phyloP scores from a whole-genome alignment of 2,329 filamentous ascomycete species.

The Claviceps monticola region DNA sequence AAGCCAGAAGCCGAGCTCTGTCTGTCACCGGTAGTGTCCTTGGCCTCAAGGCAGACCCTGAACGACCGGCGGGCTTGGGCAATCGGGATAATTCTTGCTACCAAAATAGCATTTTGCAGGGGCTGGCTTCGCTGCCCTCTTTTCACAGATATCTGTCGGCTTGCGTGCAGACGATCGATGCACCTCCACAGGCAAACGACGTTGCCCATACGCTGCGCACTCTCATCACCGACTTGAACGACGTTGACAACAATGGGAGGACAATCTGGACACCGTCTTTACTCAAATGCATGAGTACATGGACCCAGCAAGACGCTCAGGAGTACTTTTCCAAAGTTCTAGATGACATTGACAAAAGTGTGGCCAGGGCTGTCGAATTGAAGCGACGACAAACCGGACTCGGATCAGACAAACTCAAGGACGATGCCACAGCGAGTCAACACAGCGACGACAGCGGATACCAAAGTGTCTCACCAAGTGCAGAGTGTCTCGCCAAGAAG shows the following conservation, averaged over 20 bases:
- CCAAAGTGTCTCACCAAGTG: slow-evolving; percentile 28
- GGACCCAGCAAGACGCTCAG: slow-evolving; percentile 93
- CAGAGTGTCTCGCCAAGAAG: slow-evolving; percentile 24
- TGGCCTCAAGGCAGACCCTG: slow-evolving; percentile 24
- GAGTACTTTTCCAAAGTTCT: slow-evolving; percentile 90
- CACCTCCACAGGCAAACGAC: slow-evolving; percentile 17
- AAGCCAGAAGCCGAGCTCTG: slow-evolving; percentile 42
- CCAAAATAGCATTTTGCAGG: slow-evolving; percentile 89
- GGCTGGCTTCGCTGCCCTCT: slow-evolving; percentile 60
- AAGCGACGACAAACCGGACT: slow-evolving; percentile 21
- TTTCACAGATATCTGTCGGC: slow-evolving; percentile 52
- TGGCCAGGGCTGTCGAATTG: slow-evolving; percentile 33
- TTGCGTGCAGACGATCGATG: slow-evolving; percentile 20
- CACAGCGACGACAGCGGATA: slow-evolving; percentile 45
- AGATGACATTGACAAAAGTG: slow-evolving; percentile 70
- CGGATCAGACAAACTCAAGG: slow-evolving; percentile 23
- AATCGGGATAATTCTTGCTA: slow-evolving; percentile 96
- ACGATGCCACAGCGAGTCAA: slow-evolving; percentile 31
- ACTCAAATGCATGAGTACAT: slow-evolving; percentile 86
- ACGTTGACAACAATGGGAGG: slow-evolving; percentile 54
- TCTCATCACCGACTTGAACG: slow-evolving; percentile 57
- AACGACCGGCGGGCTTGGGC: slow-evolving; percentile 54
- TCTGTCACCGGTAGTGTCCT: slow-evolving; percentile 34
- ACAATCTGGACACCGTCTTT: slow-evolving; percentile 70
- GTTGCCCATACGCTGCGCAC: slow-evolving; percentile 41